Conservation (phyloP, 2,329 filamentous ascomycete species). For the Ophiostoma novo-ulmi region DNA sequence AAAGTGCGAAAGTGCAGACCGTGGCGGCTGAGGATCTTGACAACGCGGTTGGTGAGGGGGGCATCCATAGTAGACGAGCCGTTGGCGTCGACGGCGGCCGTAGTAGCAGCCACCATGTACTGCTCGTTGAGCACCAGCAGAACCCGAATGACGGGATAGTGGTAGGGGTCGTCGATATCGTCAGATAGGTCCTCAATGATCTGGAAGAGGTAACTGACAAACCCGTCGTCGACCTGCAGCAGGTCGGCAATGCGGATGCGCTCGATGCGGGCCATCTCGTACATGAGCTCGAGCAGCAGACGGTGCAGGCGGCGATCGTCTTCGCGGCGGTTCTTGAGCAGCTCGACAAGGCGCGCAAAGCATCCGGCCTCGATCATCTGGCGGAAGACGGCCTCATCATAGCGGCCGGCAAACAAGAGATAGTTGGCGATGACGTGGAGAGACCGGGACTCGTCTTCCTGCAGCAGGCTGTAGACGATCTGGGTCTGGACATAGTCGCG, state of each 20-base stretch:
- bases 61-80: slow-evolving; percentile 30
- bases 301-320: slow-evolving; percentile 69
- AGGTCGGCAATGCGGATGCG: slow-evolving; percentile 72
- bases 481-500: slow-evolving; percentile 85
- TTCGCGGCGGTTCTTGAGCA: slow-evolving; percentile 64
- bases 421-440: slow-evolving; percentile 79
- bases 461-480: slow-evolving; percentile 82
- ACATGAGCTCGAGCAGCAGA: slow-evolving; percentile 79
- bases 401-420: slow-evolving; percentile 78
- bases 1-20: slow-evolving; percentile 85
- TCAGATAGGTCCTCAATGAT: slow-evolving; percentile 84
- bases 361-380: slow-evolving; percentile 82
- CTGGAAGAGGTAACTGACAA: slow-evolving; percentile 76
- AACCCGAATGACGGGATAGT: slow-evolving; percentile 90
- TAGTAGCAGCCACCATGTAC: slow-evolving; percentile 78
- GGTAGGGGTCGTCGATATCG: slow-evolving; percentile 86
- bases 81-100: slow-evolving; percentile 38
- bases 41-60: slow-evolving; percentile 80
- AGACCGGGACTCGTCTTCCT: slow-evolving; percentile 79
- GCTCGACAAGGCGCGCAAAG: slow-evolving; percentile 75
- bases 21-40: slow-evolving; percentile 80
- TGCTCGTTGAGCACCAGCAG: slow-evolving; percentile 96
- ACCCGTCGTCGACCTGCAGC: slow-evolving; percentile 69
- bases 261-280: slow-evolving; percentile 95
- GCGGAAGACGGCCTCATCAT: slow-evolving; percentile 71